phyloP scores from a whole-genome alignment of 345 rosid species.

The Aurinia saxatilis region DNA sequence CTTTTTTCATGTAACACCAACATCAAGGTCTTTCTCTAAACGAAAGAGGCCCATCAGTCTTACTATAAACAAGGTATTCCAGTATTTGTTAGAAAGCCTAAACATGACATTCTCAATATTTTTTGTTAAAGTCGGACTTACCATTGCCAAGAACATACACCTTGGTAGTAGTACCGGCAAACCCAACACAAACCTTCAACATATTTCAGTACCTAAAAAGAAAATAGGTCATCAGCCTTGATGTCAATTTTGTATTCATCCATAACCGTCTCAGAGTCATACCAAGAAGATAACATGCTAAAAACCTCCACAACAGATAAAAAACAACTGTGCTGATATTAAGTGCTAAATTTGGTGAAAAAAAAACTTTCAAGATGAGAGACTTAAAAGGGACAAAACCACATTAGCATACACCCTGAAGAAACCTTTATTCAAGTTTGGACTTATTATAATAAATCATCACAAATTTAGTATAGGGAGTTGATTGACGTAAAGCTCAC shows the following conservation, averaged over 20 bases:
- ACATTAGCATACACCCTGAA: neutral
- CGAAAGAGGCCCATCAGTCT: conserved; percentile 2
- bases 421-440: neutral
- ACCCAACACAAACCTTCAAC: conserved; percentile 99
- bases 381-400: neutral
- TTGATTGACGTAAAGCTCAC: conserved; percentile 40
- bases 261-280: neutral
- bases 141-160: conserved; percentile 98
- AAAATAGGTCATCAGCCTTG: conserved; percentile 2
- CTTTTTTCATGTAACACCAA: neutral
- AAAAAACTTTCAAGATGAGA: neutral
- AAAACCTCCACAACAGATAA: neutral
- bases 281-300: neutral
- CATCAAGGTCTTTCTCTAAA: conserved; percentile 7
- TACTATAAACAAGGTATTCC: neutral
- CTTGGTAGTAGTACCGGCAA: conserved; percentile 91
- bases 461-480: neutral
- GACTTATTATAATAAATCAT: neutral
- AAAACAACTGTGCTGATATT: neutral
- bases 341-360: neutral
- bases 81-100: conserved; percentile 2
- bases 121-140: conserved; percentile 33
- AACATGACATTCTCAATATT: neutral
- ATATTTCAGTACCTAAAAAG: conserved; percentile 75
- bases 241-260: neutral